Conservation (phyloP, 2,329 filamentous ascomycete species). For the Aspergillus quadrilineatus region DNA sequence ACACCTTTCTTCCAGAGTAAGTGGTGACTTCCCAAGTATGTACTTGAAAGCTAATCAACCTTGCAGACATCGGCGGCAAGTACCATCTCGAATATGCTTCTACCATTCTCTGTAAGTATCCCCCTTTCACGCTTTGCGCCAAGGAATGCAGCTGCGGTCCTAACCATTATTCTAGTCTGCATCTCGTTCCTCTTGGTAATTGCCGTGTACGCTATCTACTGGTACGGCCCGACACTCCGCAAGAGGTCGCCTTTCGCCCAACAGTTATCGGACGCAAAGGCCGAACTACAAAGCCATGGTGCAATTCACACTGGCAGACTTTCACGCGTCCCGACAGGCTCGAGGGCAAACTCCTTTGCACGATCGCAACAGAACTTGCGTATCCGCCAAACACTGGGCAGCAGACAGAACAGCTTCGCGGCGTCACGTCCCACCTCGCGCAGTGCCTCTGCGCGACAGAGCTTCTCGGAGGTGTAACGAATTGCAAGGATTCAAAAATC, state of each 20-base stretch:
- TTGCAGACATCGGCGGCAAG: constrained; percentile 53
- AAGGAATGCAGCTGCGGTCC: not conserved
- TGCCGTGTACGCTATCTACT: constrained; percentile 67
- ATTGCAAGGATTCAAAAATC: not conserved
- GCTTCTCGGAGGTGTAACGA: constrained; percentile 10
- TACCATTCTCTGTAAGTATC: constrained; percentile 57
- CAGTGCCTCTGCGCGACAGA: constrained; percentile 34
- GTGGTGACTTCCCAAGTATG: constrained; percentile 12
- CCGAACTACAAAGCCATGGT: constrained; percentile 32
- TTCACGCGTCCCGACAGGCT: constrained; percentile 36
- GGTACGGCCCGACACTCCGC: constrained; percentile 60
- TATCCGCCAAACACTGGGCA: constrained; percentile 36
- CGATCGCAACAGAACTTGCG: constrained; percentile 40
- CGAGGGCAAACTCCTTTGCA: constrained; percentile 40
- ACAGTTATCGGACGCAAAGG: constrained; percentile 52
- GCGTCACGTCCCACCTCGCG: constrained; percentile 34
- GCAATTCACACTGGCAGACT: constrained; percentile 22
- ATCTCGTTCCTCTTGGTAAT: constrained; percentile 62
- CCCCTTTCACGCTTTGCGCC: not conserved
- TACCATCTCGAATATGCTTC: constrained; percentile 60
- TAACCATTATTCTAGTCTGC: constrained; percentile 37
- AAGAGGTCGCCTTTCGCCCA: constrained; percentile 65
- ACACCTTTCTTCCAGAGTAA: constrained; percentile 50
- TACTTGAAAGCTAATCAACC: not conserved
- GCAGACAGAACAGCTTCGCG: constrained; percentile 34